Evolutionary conservation across 2,329 filamentous ascomycete genomes (phyloP), one percentile per base, ranked within the genome.

Genomic region (Ophiostoma montium): DNA sequence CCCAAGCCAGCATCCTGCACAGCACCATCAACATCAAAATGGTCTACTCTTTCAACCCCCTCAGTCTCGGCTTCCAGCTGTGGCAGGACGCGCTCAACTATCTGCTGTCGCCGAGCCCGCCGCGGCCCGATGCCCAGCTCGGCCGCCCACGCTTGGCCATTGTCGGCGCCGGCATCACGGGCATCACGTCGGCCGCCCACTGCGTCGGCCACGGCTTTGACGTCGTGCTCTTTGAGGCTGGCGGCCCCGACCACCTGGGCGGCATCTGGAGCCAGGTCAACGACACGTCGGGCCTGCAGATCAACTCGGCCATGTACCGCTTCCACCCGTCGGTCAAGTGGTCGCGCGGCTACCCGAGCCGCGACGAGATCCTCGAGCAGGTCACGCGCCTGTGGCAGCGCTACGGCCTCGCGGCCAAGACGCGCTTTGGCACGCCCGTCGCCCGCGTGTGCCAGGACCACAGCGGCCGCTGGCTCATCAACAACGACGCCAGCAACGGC

Each of bases 151-250:
- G 74, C 52, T 70, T 86, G 50, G 82, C 82, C 2, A 69, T 86
- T 31, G 79, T 86, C 55, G 82, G 82, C 2, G 78, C 81, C 27
- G 82, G 82, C 2, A 70, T 94, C 49, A 92, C 75, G 0, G 75
- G 86, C 4, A 79, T 92, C 2, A 86, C 85, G 1, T 78, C 85
- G 8, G 87, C 87, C 0, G 79, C 84, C 1, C 86, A 94, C 61
- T 88, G 84, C 59, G 78, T 89, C 33, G 86, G 86, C 2, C 84
- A 92, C 75, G 86, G 86, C 41, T 90, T 90, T 56, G 84, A 92
- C 54, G 82, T 87, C 7, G 73, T 75, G 18, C 76, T 94, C 35
- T 94, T 94, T 55, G 86, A 94, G 61, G 76, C 78, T 8, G 82
- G 83, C 1, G 64, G 71, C 4, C 70, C 78, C 54, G 72, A 84